phyloP scores from a whole-genome alignment of 441 rosid genomes.

The Breynia disticha region DNA sequence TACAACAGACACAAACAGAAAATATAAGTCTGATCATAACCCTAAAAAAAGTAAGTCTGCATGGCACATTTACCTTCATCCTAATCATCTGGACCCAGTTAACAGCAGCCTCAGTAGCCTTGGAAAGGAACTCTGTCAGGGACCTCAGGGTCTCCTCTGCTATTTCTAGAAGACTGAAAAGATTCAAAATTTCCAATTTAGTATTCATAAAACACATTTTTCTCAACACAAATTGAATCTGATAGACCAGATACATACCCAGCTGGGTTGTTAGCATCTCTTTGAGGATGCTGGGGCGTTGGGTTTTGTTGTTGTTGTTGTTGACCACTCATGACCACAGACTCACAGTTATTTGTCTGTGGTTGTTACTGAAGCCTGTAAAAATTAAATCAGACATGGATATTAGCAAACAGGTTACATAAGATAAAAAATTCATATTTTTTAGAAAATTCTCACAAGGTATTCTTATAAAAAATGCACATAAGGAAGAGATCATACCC shows the following conservation, averaged over 20 bases:
- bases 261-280: constrained; percentile 92
- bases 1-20: not conserved
- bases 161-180: constrained; percentile 67
- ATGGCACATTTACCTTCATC: constrained; percentile 67
- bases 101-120: constrained; percentile 99
- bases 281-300: constrained; percentile 72
- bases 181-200: not conserved
- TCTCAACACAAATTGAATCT: not conserved
- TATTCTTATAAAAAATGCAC: not conserved
- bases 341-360: constrained; percentile 98
- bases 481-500: constrained; percentile 29
- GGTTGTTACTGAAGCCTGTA: constrained; percentile 81
- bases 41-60: not conserved
- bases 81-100: constrained; percentile 99
- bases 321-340: constrained; percentile 98
- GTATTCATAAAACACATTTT: too few relatives aligned
- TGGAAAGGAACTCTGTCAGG: constrained; percentile 98
- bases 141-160: constrained; percentile 98
- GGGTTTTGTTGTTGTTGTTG: constrained; percentile 92
- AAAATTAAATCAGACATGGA: not conserved
- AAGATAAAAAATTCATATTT: too few relatives aligned
- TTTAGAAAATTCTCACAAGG: not conserved
- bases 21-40: not conserved
- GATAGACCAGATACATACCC: too few relatives aligned
- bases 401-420: not conserved